Evolutionary conservation across 371 early-diverging fungal genomes (phyloP), one percentile per base, ranked within the genome.

Genomic region (Neoconidiobolus thromboides): DNA sequence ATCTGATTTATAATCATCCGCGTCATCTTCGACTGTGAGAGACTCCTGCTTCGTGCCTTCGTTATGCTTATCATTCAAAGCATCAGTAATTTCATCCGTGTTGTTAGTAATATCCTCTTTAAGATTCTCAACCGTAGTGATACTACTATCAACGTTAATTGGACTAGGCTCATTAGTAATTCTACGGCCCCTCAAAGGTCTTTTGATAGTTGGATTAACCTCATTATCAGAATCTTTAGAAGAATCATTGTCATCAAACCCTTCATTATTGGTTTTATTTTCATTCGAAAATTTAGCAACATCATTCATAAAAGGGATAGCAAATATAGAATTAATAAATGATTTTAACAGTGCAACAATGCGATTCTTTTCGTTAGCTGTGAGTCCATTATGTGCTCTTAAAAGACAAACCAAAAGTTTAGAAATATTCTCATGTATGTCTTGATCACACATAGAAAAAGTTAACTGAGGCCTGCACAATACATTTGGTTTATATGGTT

Each of bases 281-380:
- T 26, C 49, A 3, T 14, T 26, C 14, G 49, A 14, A 4, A 14
- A 26, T 4, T 12, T 12, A 49, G 52, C 61, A 9, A 38, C 38
- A 15, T 43, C 47, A n/a, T 48, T 50, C 53, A 52, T 50, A 38
- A 58, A 61, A 3, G 77, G 76, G 12, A 85, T 61, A 43, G 77
- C 80, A 67, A 89, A 86, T 63, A 90, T 82, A 14, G 76, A 71
- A 14, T 78, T 76, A 43, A 89, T 77, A 67, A 92, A 84, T 6
- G 76, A 75, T 42, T 72, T 72, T 62, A 89, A 75, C 58, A 93
- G 86, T n/a, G 75, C 76, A 38, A 77, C 75, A 65, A 92, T 81
- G 65, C 76, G 73, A 48, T 80, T 81, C 51, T 84, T 73, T 61
- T 87, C 87, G 4, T 70, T 70, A 50, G 70, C 72, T 42, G 76